Evolutionary conservation across 371 early-diverging fungal species (phyloP).

Genomic region (Sporodiniella umbellata): DNA sequence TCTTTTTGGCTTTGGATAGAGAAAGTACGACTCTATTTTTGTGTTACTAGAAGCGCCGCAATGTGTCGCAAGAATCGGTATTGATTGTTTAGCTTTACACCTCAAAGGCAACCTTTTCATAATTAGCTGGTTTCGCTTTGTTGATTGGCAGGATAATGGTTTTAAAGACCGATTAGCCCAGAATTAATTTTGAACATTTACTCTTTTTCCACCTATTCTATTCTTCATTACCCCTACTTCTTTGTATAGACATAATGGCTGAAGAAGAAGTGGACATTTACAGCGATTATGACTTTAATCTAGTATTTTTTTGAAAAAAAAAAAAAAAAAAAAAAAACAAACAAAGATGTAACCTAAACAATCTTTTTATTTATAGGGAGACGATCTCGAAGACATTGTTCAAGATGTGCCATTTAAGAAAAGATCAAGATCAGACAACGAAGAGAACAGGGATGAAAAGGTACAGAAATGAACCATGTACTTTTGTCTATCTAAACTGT

Average conservation of each 20-base stretch:
- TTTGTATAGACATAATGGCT: slow-evolving; percentile 9
- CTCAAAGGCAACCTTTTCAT: too few relatives aligned
- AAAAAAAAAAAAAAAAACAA: neutral
- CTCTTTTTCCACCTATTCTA: neutral
- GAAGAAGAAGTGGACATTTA: slow-evolving; percentile 47
- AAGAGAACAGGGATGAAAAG: slow-evolving; percentile 26
- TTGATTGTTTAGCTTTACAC: too few relatives aligned
- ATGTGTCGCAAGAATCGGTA: too few relatives aligned
- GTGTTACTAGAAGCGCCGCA: too few relatives aligned
- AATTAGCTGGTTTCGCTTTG: too few relatives aligned
- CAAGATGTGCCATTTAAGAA: slow-evolving; percentile 28
- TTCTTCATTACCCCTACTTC: neutral
- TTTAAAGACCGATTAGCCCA: too few relatives aligned
- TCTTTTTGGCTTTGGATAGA: too few relatives aligned
- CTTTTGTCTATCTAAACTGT: neutral
- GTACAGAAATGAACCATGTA: slow-evolving; percentile 22
- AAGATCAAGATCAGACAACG: slow-evolving; percentile 24
- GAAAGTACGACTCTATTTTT: too few relatives aligned
- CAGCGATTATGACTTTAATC: slow-evolving; percentile 42
- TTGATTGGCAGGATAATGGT: too few relatives aligned
- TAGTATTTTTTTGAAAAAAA: too few relatives aligned
- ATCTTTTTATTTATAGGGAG: slow-evolving; percentile 9
- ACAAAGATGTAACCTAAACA: neutral
- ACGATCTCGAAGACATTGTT: slow-evolving; percentile 45
- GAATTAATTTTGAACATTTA: too few relatives aligned